phyloP scores from a whole-genome alignment of 768 basidiomycete genomes.

The Amanita pseudoporphyria region DNA sequence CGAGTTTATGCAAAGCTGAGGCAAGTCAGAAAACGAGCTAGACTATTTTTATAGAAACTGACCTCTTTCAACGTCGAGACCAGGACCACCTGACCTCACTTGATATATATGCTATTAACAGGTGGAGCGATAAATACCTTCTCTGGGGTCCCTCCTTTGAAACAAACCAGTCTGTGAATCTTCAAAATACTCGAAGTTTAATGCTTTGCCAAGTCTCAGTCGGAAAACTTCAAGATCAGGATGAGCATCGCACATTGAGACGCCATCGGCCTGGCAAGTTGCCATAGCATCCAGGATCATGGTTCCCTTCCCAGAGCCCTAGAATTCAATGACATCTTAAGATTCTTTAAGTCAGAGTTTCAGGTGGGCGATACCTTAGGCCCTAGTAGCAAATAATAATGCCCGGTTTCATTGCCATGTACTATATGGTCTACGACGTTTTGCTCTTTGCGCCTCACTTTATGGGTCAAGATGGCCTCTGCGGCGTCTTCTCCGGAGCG shows the following conservation, averaged over 20 bases:
- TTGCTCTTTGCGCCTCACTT: constrained; percentile 70
- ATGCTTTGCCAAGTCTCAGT: constrained; percentile 73
- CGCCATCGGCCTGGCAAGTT: constrained; percentile 55
- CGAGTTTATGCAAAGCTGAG: constrained; percentile 69
- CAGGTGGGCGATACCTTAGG: constrained; percentile 48
- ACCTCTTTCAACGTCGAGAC: constrained; percentile 79
- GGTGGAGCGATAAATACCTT: constrained; percentile 33
- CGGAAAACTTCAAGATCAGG: constrained; percentile 84
- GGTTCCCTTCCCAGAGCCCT: constrained; percentile 78
- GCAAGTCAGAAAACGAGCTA: background rate
- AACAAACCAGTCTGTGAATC: constrained; percentile 76
- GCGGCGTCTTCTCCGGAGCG: constrained; percentile 21
- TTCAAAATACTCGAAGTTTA: constrained; percentile 83
- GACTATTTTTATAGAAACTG: constrained; percentile 6
- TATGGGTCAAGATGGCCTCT: constrained; percentile 42
- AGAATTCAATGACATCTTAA: constrained; percentile 7
- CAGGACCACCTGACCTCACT: constrained; percentile 48
- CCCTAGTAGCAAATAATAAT: constrained; percentile 71
- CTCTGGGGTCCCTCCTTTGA: constrained; percentile 73
- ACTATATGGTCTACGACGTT: constrained; percentile 71
- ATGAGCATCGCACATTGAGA: constrained; percentile 75
- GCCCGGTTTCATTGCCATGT: constrained; percentile 57
- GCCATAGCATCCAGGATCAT: constrained; percentile 82
- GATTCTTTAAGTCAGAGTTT: background rate
- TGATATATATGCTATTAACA: background rate